Evolutionary conservation across 768 basidiomycete genomes (phyloP).

Genomic region (Galerina marginata): DNA sequence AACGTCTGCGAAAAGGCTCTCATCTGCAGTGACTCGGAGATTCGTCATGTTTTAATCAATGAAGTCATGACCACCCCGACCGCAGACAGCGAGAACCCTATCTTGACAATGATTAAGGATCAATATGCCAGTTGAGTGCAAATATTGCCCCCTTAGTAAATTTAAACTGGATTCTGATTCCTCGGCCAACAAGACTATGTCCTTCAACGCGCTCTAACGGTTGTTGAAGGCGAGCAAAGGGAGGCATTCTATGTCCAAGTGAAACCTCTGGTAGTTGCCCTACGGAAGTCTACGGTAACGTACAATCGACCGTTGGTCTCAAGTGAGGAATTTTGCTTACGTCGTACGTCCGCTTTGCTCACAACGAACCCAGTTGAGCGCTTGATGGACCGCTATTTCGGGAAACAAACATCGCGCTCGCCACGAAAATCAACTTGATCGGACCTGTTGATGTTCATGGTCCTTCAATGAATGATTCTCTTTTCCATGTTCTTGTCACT

Average conservation of each 20-base stretch:
- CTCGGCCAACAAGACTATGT: conserved; percentile 69
- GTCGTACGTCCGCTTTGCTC: neutral
- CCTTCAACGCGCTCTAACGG: conserved; percentile 75
- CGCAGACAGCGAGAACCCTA: conserved; percentile 70
- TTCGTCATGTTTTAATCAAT: conserved; percentile 72
- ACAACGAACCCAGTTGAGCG: conserved; percentile 61
- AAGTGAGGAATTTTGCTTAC: conserved; percentile 52
- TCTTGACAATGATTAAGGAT: conserved; percentile 83
- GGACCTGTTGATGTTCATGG: too few species aligned
- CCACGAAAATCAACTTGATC: neutral
- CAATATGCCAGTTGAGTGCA: conserved; percentile 80
- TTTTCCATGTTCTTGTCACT: too few species aligned
- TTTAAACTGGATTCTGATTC: neutral
- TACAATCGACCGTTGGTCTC: conserved; percentile 84
- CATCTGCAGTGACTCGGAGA: conserved; percentile 63
- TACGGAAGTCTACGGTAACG: conserved; percentile 73
- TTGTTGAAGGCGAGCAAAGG: conserved; percentile 76
- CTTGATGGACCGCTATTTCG: conserved; percentile 37
- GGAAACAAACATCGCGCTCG: neutral
- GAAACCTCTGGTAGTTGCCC: conserved; percentile 67
- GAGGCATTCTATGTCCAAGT: conserved; percentile 66
- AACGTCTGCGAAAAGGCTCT: conserved; percentile 96
- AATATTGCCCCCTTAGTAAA: neutral
- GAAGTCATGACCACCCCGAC: conserved; percentile 75
- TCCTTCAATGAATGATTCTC: too few species aligned